Evolutionary conservation across 129 eudicot species (phyloP).

Genomic region (Flaveria linearis): DNA sequence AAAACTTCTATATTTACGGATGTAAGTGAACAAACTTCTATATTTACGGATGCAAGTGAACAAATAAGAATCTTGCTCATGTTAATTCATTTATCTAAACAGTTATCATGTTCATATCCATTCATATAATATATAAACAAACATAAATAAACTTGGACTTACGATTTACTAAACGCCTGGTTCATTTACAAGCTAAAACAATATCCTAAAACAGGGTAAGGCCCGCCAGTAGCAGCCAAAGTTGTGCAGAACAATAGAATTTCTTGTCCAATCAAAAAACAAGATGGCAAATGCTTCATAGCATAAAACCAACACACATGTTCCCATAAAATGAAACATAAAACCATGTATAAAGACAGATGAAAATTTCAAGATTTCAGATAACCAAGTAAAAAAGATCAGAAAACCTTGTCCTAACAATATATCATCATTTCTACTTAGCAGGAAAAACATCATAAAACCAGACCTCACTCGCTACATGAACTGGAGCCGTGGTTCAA

Average conservation of each 20-base stretch:
- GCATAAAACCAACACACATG: slow-evolving; percentile 5
- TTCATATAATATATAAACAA: too few relatives aligned
- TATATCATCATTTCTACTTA: slow-evolving; percentile 7
- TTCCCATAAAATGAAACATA: slow-evolving; percentile 7
- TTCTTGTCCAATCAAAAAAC: background rate
- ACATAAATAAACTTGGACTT: too few relatives aligned
- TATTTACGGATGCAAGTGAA: too few relatives aligned
- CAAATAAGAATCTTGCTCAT: too few relatives aligned
- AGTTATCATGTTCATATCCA: too few relatives aligned
- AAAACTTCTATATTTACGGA: too few relatives aligned
- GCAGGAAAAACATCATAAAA: slow-evolving; percentile 7
- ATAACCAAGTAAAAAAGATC: background rate
- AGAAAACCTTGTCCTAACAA: background rate
- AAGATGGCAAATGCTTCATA: background rate
- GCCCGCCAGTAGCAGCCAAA: too few relatives aligned
- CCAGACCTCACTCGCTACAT: slow-evolving; percentile 9
- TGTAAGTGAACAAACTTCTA: too few relatives aligned
- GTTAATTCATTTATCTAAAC: too few relatives aligned
- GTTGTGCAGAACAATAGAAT: background rate
- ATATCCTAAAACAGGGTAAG: too few relatives aligned
- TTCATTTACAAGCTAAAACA: too few relatives aligned
- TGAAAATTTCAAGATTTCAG: slow-evolving; percentile 22
- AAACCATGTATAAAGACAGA: slow-evolving; percentile 16
- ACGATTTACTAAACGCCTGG: too few relatives aligned
- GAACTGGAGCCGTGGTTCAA: slow-evolving; percentile 46